Percentiles rank a stretch among this genome's conserved stretches.
phyloP scores from a whole-genome alignment of 495 filamentous ascomycete species.

The Penicillium angulare region DNA sequence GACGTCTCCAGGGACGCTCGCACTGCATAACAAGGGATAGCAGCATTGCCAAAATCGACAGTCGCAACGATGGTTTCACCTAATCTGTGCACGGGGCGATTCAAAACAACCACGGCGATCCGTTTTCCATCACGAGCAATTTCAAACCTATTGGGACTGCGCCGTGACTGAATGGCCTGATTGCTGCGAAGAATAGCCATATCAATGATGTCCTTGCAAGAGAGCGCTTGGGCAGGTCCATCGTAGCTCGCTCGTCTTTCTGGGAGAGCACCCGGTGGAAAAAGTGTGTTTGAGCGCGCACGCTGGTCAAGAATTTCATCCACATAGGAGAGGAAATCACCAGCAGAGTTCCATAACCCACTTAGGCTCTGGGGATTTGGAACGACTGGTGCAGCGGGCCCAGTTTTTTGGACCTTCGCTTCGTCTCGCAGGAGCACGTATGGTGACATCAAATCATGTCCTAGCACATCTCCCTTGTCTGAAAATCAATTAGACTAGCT shows the following conservation, averaged over 20 bases:
- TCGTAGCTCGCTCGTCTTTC: conserved; percentile 52
- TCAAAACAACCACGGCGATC: conserved; percentile 83
- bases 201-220: conserved; percentile 84
- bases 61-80: conserved; percentile 81
- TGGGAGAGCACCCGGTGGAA: conserved; percentile 69
- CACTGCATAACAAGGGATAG: conserved; percentile 77
- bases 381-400: conserved; percentile 14
- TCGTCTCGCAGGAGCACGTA: conserved; percentile 88
- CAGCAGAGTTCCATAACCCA: conserved; percentile 39
- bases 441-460: conserved; percentile 89
- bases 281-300: conserved; percentile 49
- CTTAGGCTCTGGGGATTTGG: conserved; percentile 42
- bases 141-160: conserved; percentile 83
- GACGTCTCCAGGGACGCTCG: conserved; percentile 73
- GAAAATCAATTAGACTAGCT: conserved; percentile 19
- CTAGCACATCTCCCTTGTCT: conserved; percentile 65
- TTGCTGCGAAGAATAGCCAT: conserved; percentile 83
- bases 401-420: conserved; percentile 53
- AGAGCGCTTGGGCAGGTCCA: conserved; percentile 32
- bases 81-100: conserved; percentile 86
- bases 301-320: conserved; percentile 69
- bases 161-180: conserved; percentile 53
- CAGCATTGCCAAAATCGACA: conserved; percentile 73
- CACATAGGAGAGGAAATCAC: conserved; percentile 74
- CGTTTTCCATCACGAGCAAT: conserved; percentile 84